Conservation (phyloP, 108 stramenopile species). For the Skeletonema potamos region DNA sequence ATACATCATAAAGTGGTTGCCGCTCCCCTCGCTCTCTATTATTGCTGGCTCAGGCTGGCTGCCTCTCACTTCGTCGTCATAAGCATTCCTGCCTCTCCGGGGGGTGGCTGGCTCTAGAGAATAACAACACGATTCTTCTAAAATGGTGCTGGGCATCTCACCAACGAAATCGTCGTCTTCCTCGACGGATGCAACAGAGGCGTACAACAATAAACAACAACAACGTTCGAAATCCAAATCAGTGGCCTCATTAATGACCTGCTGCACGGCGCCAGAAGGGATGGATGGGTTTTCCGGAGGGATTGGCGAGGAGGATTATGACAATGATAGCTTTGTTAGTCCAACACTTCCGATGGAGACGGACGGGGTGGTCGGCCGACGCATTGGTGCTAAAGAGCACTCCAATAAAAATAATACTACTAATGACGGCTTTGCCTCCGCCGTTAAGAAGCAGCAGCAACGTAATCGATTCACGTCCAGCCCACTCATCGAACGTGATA, state of each 20-base stretch:
- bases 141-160: background rate
- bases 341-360: background rate
- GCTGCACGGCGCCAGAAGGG: background rate
- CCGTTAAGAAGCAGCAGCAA: background rate
- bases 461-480: slow-evolving; percentile 21
- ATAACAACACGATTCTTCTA: no score
- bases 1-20: no score
- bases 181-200: background rate
- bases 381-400: no score
- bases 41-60: no score
- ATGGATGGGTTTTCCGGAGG: background rate
- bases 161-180: background rate
- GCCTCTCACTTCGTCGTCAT: no score
- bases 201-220: background rate
- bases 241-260: background rate
- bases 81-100: no score
- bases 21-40: no score
- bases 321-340: background rate
- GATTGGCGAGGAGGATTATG: background rate
- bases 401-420: slow-evolving; percentile 1
- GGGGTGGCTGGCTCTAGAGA: no score
- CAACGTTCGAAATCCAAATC: background rate
- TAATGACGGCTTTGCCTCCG: background rate
- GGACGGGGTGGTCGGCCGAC: background rate
- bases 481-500: slow-evolving; percentile 17